Base-by-base conservation (phyloP, 805 yeast species). In the Lipomyces orientalis region DNA sequence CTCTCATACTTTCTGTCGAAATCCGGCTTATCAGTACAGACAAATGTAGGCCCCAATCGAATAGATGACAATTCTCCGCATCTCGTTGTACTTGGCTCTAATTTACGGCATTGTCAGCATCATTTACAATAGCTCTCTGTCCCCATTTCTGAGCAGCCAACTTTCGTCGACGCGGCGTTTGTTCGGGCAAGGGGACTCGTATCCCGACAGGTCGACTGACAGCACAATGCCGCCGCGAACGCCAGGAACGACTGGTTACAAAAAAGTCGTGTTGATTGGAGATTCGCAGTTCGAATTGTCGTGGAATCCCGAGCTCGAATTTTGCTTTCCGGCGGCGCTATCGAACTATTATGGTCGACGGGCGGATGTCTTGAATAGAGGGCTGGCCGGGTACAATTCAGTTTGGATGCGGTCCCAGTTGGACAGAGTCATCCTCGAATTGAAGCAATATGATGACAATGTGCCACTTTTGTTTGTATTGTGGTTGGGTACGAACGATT, bases 261-360 rank as follows among this genome's bases (percentile, higher is more conserved):
- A 64, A 8, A 88, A 88, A 10, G 80, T 75, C 43, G 84, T 75
- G 1, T 70, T 71, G 10, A 83, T 64, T 4, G 81, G 82, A 65
- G 39, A 82, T 64, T 78, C 79, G 16, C 81, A 67, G 14, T 73
- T 60, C 6, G 77, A 69, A 43, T 58, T 64, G 4, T 64, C 68
- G 8, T 68, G 66, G 54, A 54, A 65, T n/a, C 72, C 61, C 4
- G 58, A 49, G 16, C 57, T 57, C 2, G 69, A 43, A 2, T 68
- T 66, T 54, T 61, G 68, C n/a, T 74, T 70, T 8, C 71, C 76
- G 4, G 75, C 78, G 8, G 73, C 67, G 8, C 60, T 71, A 19
- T 60, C 46, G 46, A 55, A 37, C 71, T 62, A 46, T 59, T 68
- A 57, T 62, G 66, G 10, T 19, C 55, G 65, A 39, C 62, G 71